Base-by-base conservation (phyloP, 192 early-diverging fungal species). In the Linnemannia elongata region DNA sequence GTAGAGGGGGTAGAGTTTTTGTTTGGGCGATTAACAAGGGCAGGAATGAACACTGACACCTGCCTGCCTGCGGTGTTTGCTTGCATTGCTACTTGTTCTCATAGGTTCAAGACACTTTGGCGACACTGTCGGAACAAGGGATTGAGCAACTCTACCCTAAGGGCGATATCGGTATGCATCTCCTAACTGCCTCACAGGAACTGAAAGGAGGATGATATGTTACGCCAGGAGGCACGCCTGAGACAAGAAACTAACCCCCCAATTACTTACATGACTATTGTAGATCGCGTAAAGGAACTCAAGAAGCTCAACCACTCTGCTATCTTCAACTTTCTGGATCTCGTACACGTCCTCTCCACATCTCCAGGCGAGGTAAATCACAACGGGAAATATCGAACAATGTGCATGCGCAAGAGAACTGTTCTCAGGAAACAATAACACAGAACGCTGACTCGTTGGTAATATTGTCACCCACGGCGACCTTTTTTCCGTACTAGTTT, bases 281-380 rank as follows among this genome's bases (percentile, higher is more conserved):
- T 91, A 89, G 94, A 96, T 85, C 93, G 94, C 45, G 89, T 94
- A 13, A 88, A 86, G 20, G 94, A 95, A 76, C 90, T 96, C 39
- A 93, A 94, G 54, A 92, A 89, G 63, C 82, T 96, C 52, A 94
- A 94, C 63, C 91, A 90, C 49, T 88, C 92, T 13, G 88, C 90
- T 4, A 77, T 95, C 54, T 92, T 93, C 79, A 93, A 96, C 88
- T 96, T 94, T 80, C 80, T 95, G 41, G 91, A 92, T n/a, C 89
- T 96, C 13, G 88, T 96, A n/a, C 92, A 95, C 68, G 88, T 91
- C 36, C 88, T 96, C 4, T 83, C 89, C 20, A 82, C 88, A 39
- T 83, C 89, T 6, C 93, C 93, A 13, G 69, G 87, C 35, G 89
- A 92, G 79, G 91, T 94, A 88, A 89, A 0, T 1, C n/a, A 15